Evolutionary conservation across 2,329 filamentous ascomycete species (phyloP), one percentile per base, ranked within the genome.

Genomic region (Fusarium sororula): DNA sequence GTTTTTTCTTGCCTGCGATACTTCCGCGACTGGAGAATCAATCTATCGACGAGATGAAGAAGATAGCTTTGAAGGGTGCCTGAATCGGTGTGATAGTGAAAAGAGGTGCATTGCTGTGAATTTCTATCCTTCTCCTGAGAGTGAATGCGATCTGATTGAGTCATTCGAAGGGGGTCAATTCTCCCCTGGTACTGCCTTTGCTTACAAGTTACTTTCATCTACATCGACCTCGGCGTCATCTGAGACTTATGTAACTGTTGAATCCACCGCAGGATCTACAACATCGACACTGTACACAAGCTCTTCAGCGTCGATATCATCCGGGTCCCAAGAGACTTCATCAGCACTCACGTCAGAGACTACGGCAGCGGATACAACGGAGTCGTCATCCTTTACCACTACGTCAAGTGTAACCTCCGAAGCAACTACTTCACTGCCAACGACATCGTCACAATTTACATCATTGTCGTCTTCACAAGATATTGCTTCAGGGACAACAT

Each of bases 381-480:
- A 30, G 26, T 22, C 14, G 45, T 6, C 5, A 8, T 30, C 45
- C 6, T 6, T 7, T 3, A 42, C 10, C 7, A 6, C 18, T 54
- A 26, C 24, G 5, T 62, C 38, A 17, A 14, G 1, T 14, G 8
- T 7, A 13, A 38, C 7, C 5, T 32, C 11, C 2, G 11, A 32
- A n/a, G 47, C 47, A n/a, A 5, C 7, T 13, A 18, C 28, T 12
- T 35, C 38, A 30, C 13, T 11, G n/a, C 3, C 26, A 22, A 7
- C 28, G 28, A 7, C 18, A 7, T 28, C 13, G 12, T 4, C 14
- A 5, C 5, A 3, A 10, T 30, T 10, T 3, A 32, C 32, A 37
- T 41, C 32, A 2, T 4, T 39, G 5, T 14, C n/a, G 2, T 26
- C 32, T 0, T 17, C 3, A 6, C 10, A 13, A 18, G 20, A n/a